Evolutionary conservation across 1,139 yeast genomes (phyloP).

Genomic region (Taphrina sp.): DNA sequence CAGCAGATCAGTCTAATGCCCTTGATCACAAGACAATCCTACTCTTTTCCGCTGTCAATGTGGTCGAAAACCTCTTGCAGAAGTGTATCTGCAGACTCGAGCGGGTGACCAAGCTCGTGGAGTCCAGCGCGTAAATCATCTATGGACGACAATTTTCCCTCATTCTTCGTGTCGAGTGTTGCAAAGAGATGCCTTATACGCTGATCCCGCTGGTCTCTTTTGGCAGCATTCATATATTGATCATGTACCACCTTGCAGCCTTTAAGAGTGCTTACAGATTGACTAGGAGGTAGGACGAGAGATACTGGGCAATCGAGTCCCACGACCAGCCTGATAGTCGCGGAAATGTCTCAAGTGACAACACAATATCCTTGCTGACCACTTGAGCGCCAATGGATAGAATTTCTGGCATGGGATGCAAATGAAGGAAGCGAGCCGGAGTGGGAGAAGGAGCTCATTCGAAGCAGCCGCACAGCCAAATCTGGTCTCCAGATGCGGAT

Average conservation of each 20-base stretch:
- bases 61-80: conserved; percentile 53
- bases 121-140: conserved; percentile 40
- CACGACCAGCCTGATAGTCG: too few species aligned
- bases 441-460: too few species aligned
- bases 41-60: conserved; percentile 59
- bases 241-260: conserved; percentile 1
- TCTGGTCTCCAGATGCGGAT: too few species aligned
- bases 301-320: too few species aligned
- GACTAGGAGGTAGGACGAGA: too few species aligned
- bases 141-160: conserved; percentile 38
- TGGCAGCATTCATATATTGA: conserved; percentile 11
- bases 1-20: background rate
- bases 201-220: conserved; percentile 35
- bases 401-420: too few species aligned
- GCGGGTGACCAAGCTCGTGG: conserved; percentile 46
- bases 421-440: too few species aligned
- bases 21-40: conserved; percentile 42
- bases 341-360: too few species aligned
- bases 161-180: conserved; percentile 38
- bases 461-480: too few species aligned
- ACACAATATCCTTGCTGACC: too few species aligned
- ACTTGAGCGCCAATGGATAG: too few species aligned
- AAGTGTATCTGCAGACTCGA: conserved; percentile 62
- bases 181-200: conserved; percentile 46
- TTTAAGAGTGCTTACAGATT: background rate